Percentiles rank a stretch among this genome's conserved stretches.
phyloP scores from a whole-genome alignment of 352 stramenopile genomes.

The Halophytophthora batemanensis region DNA sequence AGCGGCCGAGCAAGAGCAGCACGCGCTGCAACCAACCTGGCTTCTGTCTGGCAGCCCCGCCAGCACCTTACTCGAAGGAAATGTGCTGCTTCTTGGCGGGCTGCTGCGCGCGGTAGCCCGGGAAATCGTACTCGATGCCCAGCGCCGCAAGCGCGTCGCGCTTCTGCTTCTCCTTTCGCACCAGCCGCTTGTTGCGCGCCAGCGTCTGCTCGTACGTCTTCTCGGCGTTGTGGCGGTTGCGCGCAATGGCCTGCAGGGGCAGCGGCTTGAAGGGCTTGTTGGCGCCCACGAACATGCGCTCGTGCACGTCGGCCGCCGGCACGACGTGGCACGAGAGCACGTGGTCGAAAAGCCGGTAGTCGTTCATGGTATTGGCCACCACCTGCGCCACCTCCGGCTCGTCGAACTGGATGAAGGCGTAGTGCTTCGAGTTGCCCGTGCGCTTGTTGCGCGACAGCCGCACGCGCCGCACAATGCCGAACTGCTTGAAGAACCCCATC shows the following conservation, averaged over 20 bases:
- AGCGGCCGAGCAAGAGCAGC: background rate
- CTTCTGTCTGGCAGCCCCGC: background rate
- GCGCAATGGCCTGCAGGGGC: constrained; percentile 63
- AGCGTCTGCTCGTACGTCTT: constrained; percentile 77
- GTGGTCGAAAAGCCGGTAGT: constrained; percentile 94
- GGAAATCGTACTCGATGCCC: constrained; percentile 87
- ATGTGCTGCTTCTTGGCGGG: constrained; percentile 79
- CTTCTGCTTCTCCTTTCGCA: constrained; percentile 78
- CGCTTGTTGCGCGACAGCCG: constrained; percentile 94
- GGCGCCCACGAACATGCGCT: constrained; percentile 83
- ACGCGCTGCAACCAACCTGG: constrained; percentile 7
- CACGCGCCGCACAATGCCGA: constrained; percentile 90
- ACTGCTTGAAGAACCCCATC: constrained; percentile 95
- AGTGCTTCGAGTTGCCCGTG: constrained; percentile 93
- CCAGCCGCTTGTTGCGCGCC: constrained; percentile 63
- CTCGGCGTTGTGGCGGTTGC: constrained; percentile 75
- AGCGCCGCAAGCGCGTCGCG: constrained; percentile 67
- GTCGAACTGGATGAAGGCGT: constrained; percentile 96
- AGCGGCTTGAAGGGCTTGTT: constrained; percentile 83
- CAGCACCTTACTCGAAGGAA: constrained; percentile 43
- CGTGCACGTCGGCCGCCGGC: constrained; percentile 82
- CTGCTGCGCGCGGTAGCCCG: constrained; percentile 61
- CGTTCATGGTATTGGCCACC: constrained; percentile 94
- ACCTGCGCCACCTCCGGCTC: constrained; percentile 91
- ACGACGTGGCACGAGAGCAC: constrained; percentile 93